Evolutionary conservation across 2,329 filamentous ascomycete species (phyloP).

Genomic region (Ophiocordyceps sinensis): DNA sequence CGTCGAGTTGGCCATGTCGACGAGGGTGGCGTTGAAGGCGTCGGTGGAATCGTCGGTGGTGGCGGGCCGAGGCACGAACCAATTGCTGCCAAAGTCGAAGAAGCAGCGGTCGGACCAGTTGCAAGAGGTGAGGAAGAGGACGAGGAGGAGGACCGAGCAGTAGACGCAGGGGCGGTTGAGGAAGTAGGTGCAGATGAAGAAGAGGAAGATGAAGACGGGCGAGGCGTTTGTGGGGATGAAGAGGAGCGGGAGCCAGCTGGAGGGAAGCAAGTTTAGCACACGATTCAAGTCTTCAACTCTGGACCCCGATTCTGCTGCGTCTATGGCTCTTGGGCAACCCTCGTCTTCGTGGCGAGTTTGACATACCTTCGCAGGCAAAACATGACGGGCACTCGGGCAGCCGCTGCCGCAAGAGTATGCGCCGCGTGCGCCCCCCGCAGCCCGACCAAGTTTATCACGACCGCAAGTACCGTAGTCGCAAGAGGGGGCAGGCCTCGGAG

Average conservation of each 20-base stretch:
- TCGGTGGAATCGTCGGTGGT: conserved; percentile 12
- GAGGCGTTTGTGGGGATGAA: conserved; percentile 81
- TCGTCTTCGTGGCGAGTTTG: not conserved
- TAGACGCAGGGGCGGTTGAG: conserved; percentile 95
- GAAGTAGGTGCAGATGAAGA: conserved; percentile 88
- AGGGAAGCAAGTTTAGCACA: not conserved
- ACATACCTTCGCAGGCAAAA: conserved; percentile 47
- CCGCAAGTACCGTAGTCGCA: no score
- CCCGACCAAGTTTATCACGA: no score
- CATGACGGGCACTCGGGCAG: conserved; percentile 21
- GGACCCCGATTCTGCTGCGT: not conserved
- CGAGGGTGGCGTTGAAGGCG: conserved; percentile 32
- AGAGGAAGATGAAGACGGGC: conserved; percentile 72
- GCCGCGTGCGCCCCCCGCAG: no score
- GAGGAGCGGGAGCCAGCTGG: conserved; percentile 72
- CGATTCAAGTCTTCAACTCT: not conserved
- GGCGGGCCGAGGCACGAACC: conserved; percentile 67
- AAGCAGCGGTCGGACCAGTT: conserved; percentile 84
- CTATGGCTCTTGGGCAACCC: not conserved
- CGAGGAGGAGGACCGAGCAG: conserved; percentile 88
- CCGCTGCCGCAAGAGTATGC: no score
- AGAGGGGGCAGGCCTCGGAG: no score
- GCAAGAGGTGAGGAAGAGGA: conserved; percentile 84
- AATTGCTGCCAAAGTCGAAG: conserved; percentile 83
- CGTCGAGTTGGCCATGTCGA: conserved; percentile 52